Conservation (phyloP, 495 filamentous ascomycete genomes). For the Jackrogersella multiformis region DNA sequence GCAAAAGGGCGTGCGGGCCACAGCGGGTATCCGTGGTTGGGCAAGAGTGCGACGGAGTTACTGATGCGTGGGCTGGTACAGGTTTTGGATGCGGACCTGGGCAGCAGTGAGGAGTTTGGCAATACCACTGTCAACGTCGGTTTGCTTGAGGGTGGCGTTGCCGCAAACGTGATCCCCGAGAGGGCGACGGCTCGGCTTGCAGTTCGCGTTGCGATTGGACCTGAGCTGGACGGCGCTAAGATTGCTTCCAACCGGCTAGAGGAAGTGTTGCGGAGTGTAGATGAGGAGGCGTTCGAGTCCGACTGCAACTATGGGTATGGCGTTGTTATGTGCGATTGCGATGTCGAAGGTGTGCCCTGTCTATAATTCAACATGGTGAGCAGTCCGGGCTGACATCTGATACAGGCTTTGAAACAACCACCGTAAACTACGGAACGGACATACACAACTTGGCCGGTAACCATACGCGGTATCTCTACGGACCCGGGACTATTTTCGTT, state of each 20-base stretch:
- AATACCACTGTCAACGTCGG: constrained; percentile 91
- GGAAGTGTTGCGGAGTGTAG: constrained; percentile 65
- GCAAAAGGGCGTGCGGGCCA: constrained; percentile 83
- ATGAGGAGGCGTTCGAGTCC: constrained; percentile 67
- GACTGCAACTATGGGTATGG: constrained; percentile 70
- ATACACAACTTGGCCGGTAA: constrained; percentile 77
- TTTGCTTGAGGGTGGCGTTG: constrained; percentile 79
- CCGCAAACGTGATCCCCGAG: constrained; percentile 85
- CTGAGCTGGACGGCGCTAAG: constrained; percentile 61
- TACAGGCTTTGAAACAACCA: constrained; percentile 75
- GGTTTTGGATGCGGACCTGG: constrained; percentile 72
- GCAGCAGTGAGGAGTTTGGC: constrained; percentile 78
- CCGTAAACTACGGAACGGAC: constrained; percentile 94
- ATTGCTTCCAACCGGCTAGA: constrained; percentile 65
- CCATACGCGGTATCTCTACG: constrained; percentile 87
- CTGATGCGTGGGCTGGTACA: constrained; percentile 72
- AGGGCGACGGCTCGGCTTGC: constrained; percentile 71
- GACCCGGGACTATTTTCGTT: constrained; percentile 86
- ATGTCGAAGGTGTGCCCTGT: constrained; percentile 69
- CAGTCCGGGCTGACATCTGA: not conserved
- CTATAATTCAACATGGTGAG: not conserved
- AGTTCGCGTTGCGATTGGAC: constrained; percentile 78
- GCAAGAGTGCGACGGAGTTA: constrained; percentile 78
- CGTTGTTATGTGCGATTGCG: constrained; percentile 78
- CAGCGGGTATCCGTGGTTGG: constrained; percentile 88